phyloP scores from a whole-genome alignment of 2,329 filamentous ascomycete genomes.

The Coniosporium tulheliwenetii region DNA sequence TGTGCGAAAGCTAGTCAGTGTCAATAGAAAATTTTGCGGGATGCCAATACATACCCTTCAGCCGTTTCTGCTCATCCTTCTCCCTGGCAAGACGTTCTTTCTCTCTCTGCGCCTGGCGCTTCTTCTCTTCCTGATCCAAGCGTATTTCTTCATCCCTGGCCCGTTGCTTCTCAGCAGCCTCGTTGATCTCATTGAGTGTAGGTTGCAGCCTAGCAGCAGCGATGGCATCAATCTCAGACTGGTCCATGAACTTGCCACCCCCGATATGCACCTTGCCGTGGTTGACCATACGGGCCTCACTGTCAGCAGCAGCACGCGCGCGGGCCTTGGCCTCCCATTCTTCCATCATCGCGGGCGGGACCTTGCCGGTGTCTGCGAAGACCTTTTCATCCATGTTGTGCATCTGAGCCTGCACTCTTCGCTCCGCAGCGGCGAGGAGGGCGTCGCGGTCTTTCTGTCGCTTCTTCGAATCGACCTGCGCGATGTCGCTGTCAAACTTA shows the following conservation, averaged over 20 bases:
- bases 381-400: slow-evolving; percentile 71
- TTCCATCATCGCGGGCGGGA: slow-evolving; percentile 49
- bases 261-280: slow-evolving; percentile 54
- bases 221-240: slow-evolving; percentile 63
- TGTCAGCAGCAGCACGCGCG: slow-evolving; percentile 50
- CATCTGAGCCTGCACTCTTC: slow-evolving; percentile 69
- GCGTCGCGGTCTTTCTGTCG: slow-evolving; percentile 58
- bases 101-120: slow-evolving; percentile 41
- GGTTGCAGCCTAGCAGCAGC: slow-evolving; percentile 66
- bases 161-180: slow-evolving; percentile 57
- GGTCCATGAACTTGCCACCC: slow-evolving; percentile 64
- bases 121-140: slow-evolving; percentile 48
- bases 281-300: slow-evolving; percentile 41
- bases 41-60: slow-evolving; percentile 39
- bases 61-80: slow-evolving; percentile 28
- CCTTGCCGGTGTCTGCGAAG: slow-evolving; percentile 59
- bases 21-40: background rate
- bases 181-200: slow-evolving; percentile 69
- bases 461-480: slow-evolving; percentile 57
- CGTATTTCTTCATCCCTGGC: slow-evolving; percentile 49
- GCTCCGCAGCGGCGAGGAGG: slow-evolving; percentile 63
- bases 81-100: slow-evolving; percentile 32
- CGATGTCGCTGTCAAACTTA: slow-evolving; percentile 51
- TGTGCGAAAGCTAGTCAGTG: slow-evolving; percentile 22
- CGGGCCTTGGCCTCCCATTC: slow-evolving; percentile 71